Evolutionary conservation across 306 rosid genomes (phyloP), one percentile per base, ranked within the genome.

Genomic region (Begonia masoniana): DNA sequence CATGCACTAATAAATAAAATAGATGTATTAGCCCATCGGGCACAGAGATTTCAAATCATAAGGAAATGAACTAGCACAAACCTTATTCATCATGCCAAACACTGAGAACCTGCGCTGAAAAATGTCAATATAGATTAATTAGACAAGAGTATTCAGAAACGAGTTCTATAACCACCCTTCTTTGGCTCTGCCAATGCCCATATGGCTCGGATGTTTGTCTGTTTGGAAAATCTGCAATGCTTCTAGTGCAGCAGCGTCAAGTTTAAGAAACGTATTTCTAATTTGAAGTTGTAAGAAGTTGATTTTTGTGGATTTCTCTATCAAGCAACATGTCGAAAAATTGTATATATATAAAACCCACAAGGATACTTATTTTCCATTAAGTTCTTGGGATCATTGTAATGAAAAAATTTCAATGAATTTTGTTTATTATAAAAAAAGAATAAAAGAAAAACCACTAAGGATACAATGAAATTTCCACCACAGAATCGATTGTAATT

Each of bases 101-200:
- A 85, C 88, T 54, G 97, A 85, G 78, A 91, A 91, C 84, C 96
- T 91, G 85, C 66, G 57, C 55, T 57, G 48, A 56, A 57, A 63
- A 67, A 66, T 24, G 41, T 70, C 52, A 60, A 53, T 54, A 56
- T 14, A 66, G 71, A 57, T 13, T 56, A 16, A 21, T 15, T 46
- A 55, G 62, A 58, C 53, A 61, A 48, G 39, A 68, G 49, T 50
- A 24, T 62, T 26, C 15, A 54, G 39, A 43, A 63, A 54, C 43
- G 11, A 51, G 57, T 60, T 69, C 55, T 66, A 55, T n/a, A 61
- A 64, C 50, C 73, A 89, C 97, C 96, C 97, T 77, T 91, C 97
- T 78, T 91, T 91, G 54, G 96, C 85, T 74, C 94, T 76, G 57
- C 97, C 97, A 64, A 91, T 91, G 72, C 97, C 97, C 97, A 91